Conservation (phyloP, 179 eudicot species). For the Vitellaria paradoxa region DNA sequence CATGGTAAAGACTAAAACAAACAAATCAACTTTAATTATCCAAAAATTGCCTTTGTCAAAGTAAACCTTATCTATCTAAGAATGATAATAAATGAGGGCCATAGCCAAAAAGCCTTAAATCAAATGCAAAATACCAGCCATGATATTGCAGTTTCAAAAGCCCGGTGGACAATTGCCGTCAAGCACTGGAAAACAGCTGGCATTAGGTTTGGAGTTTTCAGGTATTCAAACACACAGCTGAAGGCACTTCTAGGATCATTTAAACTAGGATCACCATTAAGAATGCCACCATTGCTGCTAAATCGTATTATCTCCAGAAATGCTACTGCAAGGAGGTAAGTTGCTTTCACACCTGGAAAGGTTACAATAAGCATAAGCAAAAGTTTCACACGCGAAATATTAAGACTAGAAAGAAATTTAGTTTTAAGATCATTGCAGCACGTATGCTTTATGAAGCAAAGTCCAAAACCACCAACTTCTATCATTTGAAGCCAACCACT, state of each 20-base stretch:
- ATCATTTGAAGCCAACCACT: conserved; percentile 3
- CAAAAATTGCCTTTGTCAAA: background rate
- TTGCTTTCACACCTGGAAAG: conserved; percentile 92
- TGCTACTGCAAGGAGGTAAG: conserved; percentile 96
- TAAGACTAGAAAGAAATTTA: background rate
- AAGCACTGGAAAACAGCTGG: conserved; percentile 93
- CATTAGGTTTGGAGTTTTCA: conserved; percentile 89
- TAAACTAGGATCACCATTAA: conserved; percentile 61
- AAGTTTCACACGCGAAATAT: background rate
- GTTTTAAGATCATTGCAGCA: background rate
- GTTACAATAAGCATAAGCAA: background rate
- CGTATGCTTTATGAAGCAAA: background rate
- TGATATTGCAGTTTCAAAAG: conserved; percentile 77
- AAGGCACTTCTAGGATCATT: conserved; percentile 88
- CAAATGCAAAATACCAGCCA: conserved; percentile 75
- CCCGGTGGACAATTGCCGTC: conserved; percentile 87
- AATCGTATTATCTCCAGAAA: conserved; percentile 94
- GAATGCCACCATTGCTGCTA: conserved; percentile 99
- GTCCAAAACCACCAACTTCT: conserved; percentile 12
- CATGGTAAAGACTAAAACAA: background rate
- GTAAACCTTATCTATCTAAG: background rate
- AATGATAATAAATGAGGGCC: background rate
- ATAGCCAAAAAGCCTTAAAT: background rate
- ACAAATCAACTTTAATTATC: background rate
- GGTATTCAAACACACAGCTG: conserved; percentile 95